Percentiles rank a stretch among this genome's conserved stretches.
phyloP scores from a whole-genome alignment of 495 filamentous ascomycete species.

The Cetradonia linearis region DNA sequence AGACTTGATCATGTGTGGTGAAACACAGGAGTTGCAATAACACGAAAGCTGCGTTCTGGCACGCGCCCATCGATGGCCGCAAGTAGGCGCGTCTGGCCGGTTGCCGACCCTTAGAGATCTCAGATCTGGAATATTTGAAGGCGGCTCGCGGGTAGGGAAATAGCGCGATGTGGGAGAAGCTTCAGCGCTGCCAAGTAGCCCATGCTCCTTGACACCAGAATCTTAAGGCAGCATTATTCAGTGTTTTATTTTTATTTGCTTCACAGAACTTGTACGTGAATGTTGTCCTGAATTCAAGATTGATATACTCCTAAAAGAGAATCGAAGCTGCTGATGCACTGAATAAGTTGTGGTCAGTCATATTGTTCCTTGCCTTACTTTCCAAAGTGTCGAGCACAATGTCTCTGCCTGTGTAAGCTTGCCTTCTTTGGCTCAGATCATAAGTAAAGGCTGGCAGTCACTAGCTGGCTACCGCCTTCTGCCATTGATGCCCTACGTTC shows the following conservation, averaged over 20 bases:
- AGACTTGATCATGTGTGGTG: neutral
- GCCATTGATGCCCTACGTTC: neutral
- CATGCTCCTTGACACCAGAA: neutral
- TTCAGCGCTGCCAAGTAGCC: neutral
- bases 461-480: neutral
- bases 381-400: neutral
- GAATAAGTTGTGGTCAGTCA: neutral
- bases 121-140: neutral
- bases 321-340: neutral
- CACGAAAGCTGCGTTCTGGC: neutral
- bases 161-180: neutral
- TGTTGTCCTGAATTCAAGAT: neutral
- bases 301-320: neutral
- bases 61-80: conserved; percentile 1
- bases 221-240: neutral
- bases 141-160: conserved; percentile 1
- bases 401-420: neutral
- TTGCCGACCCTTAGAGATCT: neutral
- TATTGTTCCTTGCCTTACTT: neutral
- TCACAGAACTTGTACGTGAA: neutral
- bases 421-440: neutral
- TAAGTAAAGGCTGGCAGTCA: neutral
- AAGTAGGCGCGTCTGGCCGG: conserved; percentile 1
- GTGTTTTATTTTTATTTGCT: conserved; percentile 2
- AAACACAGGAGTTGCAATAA: neutral